Base-by-base conservation (phyloP, 768 basidiomycete species). In the Pisolithus albus region DNA sequence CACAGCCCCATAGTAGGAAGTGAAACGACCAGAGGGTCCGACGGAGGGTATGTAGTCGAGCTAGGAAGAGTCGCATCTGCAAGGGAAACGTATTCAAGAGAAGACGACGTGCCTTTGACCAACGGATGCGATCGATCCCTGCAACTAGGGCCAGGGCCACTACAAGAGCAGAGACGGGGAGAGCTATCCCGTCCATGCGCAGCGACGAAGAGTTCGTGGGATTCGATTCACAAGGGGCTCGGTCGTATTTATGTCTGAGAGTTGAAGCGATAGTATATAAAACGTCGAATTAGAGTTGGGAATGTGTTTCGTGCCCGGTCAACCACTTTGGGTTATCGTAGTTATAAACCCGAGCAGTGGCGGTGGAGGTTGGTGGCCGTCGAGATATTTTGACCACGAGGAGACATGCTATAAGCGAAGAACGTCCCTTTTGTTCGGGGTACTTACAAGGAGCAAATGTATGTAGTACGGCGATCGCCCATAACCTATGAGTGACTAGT, bases 1-100 rank as follows among this genome's bases (percentile, higher is more conserved):
- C 38, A 57, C 36, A 7, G 66, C 69, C 7, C 67, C 63, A 28
- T 59, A 56, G 58, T 62, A 68, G 11, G 71, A 72, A 7, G 68
- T 53, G 18, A 73, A 46, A 21, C 61, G 62, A n/a, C 64, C 57
- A 19, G 72, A 64, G 23, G 67, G 62, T 8, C 70, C 70, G 3
- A 72, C 60, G 0, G 70, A 52, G n/a, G 72, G 72, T 21, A 73
- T 72, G 21, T 34, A 41, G 23, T 58, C 23, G 49, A 67, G 65
- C 65, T 69, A 47, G 26, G 47, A 16, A 34, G 49, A 50, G 10
- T 28, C n/a, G 21, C 46, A 50, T 54, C 1, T 34, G 56, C 47
- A 34, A 50, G 30, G 46, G 41, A 1, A 10, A 34, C 15, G 50
- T 3, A 43, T 23, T 44, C 15, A 16, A 32, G 48, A 30, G 3